These are phyloP conservation scores for Metarhizium rileyi DNA, from an alignment of 2,329 filamentous ascomycete species.

Conservation along the genomic window DNA sequence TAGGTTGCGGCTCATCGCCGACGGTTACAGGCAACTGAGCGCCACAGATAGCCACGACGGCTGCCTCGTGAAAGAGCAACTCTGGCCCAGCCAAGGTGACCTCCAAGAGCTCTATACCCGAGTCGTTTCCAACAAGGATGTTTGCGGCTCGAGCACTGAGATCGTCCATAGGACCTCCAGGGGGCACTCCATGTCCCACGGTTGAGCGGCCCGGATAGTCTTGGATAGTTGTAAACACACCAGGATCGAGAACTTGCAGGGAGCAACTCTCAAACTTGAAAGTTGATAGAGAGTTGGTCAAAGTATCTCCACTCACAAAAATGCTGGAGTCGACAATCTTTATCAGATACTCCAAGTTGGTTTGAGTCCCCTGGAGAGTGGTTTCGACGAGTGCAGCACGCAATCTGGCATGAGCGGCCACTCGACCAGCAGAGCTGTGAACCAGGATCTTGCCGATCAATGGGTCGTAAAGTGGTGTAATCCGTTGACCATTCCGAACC, in stretches of 20 bases:
- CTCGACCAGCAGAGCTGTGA: constrained; percentile 25
- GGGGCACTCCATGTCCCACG: constrained; percentile 47
- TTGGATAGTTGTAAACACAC: constrained; percentile 48
- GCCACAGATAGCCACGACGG: constrained; percentile 47
- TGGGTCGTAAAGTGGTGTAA: constrained; percentile 49
- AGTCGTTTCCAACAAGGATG: constrained; percentile 45
- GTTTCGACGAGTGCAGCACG: constrained; percentile 30
- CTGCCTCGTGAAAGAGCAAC: constrained; percentile 42
- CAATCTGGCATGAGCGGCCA: constrained; percentile 34
- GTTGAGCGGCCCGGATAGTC: constrained; percentile 47
- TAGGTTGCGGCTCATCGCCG: constrained; percentile 36
- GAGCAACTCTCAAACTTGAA: constrained; percentile 40
- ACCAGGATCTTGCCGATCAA: constrained; percentile 50
- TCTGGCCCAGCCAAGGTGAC: constrained; percentile 52
- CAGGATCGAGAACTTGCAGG: constrained; percentile 46
- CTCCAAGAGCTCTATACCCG: constrained; percentile 44
- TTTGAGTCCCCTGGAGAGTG: constrained; percentile 36
- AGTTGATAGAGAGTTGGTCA: constrained; percentile 43
- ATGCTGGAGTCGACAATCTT: constrained; percentile 34
- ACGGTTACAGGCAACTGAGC: constrained; percentile 41
- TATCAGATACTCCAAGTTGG: constrained; percentile 46
- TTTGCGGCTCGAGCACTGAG: constrained; percentile 50
- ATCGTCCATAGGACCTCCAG: constrained; percentile 52
- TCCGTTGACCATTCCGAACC: constrained; percentile 45
- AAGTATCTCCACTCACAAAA: constrained; percentile 40